Conservation (phyloP, 2,329 filamentous ascomycete species). For the Curvularia eragrostidis region DNA sequence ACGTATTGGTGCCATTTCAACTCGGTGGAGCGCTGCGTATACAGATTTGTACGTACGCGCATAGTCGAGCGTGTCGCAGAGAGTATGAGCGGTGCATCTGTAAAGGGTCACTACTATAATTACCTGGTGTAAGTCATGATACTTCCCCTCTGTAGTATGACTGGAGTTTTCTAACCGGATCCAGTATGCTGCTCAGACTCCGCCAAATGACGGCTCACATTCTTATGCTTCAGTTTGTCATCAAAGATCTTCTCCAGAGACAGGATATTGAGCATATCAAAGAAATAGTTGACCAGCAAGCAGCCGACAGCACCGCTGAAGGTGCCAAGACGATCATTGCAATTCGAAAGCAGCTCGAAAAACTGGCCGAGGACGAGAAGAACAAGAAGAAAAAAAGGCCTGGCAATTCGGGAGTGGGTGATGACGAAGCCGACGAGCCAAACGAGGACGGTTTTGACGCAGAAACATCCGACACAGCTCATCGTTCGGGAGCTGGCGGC, state of each 20-base stretch:
- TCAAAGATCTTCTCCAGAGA: conserved; percentile 54
- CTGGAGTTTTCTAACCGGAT: not conserved
- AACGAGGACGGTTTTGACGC: conserved; percentile 1
- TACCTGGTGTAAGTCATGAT: conserved; percentile 45
- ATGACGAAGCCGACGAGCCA: not conserved
- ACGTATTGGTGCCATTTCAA: conserved; percentile 59
- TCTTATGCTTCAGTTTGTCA: conserved; percentile 55
- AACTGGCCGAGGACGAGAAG: conserved; percentile 28
- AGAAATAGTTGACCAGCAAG: conserved; percentile 36
- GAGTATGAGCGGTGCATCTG: conserved; percentile 25
- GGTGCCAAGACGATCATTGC: conserved; percentile 29
- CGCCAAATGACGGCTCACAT: conserved; percentile 61
- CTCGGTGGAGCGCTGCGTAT: conserved; percentile 59
- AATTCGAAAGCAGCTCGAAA: conserved; percentile 42
- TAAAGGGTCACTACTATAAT: conserved; percentile 49
- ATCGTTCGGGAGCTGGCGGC: conserved; percentile 5
- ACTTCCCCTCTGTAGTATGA: not conserved
- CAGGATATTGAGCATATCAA: conserved; percentile 56
- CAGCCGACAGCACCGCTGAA: conserved; percentile 14
- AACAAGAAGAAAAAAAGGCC: conserved; percentile 12
- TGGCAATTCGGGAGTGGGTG: conserved; percentile 13
- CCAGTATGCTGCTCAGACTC: conserved; percentile 56
- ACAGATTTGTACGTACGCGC: conserved; percentile 58
- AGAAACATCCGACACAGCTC: not conserved
- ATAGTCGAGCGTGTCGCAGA: conserved; percentile 54